These are phyloP conservation scores for Batkoa obscura DNA, from an alignment of 371 early-diverging fungal genomes.

Conservation along the genomic window DNA sequence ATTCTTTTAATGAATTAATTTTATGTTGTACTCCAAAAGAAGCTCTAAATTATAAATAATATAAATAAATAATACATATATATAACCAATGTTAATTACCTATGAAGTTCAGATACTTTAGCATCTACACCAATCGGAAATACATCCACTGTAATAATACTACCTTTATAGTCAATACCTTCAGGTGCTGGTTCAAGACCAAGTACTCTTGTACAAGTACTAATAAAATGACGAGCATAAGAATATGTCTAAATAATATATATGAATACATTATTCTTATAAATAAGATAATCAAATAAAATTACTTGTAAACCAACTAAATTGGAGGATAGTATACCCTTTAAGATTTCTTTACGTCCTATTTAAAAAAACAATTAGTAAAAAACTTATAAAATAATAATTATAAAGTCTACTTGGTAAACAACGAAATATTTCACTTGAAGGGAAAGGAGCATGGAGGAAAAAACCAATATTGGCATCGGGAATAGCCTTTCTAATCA, in stretches of 20 bases:
- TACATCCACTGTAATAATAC: conserved; percentile 60
- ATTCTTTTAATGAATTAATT: conserved; percentile 54
- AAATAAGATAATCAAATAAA: conserved; percentile 1
- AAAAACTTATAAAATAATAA: conserved; percentile 1
- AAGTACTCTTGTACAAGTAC: conserved; percentile 77
- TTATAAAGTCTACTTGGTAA: conserved; percentile 45
- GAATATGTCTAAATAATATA: conserved; percentile 53
- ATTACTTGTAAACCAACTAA: conserved; percentile 80
- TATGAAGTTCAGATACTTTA: conserved; percentile 21
- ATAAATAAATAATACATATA: background rate
- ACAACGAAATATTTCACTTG: conserved; percentile 82
- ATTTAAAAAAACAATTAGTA: conserved; percentile 13
- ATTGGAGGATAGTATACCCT: conserved; percentile 83
- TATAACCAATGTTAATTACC: conserved; percentile 6
- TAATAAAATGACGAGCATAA: conserved; percentile 88
- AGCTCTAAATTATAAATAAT: background rate
- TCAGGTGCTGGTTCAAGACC: conserved; percentile 70
- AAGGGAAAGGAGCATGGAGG: conserved; percentile 94
- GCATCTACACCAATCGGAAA: conserved; percentile 97
- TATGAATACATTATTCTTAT: conserved; percentile 1
- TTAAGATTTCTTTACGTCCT: conserved; percentile 67
- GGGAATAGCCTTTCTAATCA: conserved; percentile 61
- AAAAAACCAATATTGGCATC: conserved; percentile 84
- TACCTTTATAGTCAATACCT: conserved; percentile 58
- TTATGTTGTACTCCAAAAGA: conserved; percentile 17